Percentiles rank a stretch among this genome's conserved stretches.
Evolutionary conservation across 2,329 filamentous ascomycete species (phyloP).

Genomic region (Penicillium occitanis): DNA sequence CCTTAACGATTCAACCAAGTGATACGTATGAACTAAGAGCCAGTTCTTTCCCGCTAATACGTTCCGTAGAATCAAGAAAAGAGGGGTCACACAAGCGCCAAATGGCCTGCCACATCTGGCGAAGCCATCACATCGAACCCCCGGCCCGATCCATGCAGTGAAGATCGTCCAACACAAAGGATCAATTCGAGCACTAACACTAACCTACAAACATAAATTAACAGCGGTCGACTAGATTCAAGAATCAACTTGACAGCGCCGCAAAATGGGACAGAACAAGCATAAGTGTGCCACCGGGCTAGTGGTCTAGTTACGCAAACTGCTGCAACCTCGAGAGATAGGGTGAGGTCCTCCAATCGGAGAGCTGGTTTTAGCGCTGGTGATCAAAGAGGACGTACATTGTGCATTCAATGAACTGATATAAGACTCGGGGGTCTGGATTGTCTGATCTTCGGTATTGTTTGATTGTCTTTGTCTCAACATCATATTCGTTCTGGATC

Average conservation of each 20-base stretch:
- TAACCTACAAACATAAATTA: background rate
- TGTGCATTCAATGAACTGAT: background rate
- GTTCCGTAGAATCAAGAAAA: background rate
- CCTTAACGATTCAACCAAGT: background rate
- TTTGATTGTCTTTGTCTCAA: background rate
- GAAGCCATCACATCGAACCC: background rate
- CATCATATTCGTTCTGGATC: background rate
- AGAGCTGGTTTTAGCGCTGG: slow-evolving; percentile 2
- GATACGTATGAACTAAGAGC: background rate
- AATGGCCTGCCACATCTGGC: background rate
- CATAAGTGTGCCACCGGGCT: background rate
- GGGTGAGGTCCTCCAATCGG: slow-evolving; percentile 2
- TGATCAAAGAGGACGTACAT: background rate
- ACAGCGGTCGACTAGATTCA: background rate
- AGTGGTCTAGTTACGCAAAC: background rate
- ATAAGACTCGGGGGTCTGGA: background rate
- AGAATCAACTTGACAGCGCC: slow-evolving; percentile 1
- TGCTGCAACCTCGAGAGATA: background rate
- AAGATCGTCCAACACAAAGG: slow-evolving; percentile 5
- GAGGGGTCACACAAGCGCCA: slow-evolving; percentile 1
- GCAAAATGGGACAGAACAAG: slow-evolving; percentile 5
- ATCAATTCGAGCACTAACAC: background rate
- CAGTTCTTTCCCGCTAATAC: too few species aligned
- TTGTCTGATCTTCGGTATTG: background rate
- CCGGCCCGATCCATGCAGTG: background rate